phyloP scores from a whole-genome alignment of 108 stramenopile genomes.

The Nitzschia sp. region DNA sequence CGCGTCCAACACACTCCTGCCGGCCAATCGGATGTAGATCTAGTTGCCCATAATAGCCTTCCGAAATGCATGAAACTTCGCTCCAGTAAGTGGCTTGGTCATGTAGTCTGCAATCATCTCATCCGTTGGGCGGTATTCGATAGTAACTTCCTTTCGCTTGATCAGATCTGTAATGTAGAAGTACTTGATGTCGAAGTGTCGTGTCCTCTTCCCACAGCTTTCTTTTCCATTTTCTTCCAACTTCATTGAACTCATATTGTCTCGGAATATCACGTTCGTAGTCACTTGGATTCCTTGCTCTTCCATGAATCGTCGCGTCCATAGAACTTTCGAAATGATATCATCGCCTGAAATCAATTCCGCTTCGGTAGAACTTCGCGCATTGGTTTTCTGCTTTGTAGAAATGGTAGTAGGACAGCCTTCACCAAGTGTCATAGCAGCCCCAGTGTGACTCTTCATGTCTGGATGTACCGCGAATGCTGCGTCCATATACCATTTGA shows the following conservation, averaged over 20 bases:
- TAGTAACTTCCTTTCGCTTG: slow-evolving; percentile 6
- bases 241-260: slow-evolving; percentile 59
- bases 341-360: slow-evolving; percentile 52
- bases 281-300: slow-evolving; percentile 45
- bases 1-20: slow-evolving; percentile 42
- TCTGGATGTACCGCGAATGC: slow-evolving; percentile 52
- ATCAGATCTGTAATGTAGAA: slow-evolving; percentile 56
- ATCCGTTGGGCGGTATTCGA: slow-evolving; percentile 50
- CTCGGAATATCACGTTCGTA: slow-evolving; percentile 46
- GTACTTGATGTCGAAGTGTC: slow-evolving; percentile 51
- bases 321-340: slow-evolving; percentile 40
- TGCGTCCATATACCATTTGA: slow-evolving; percentile 58
- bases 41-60: slow-evolving; percentile 37
- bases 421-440: slow-evolving; percentile 39
- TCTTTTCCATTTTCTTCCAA: slow-evolving; percentile 50
- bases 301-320: slow-evolving; percentile 50
- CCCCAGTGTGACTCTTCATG: slow-evolving; percentile 52
- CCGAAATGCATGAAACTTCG: slow-evolving; percentile 36
- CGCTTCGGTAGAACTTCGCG: slow-evolving; percentile 50
- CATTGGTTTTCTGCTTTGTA: slow-evolving; percentile 36
- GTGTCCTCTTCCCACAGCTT: slow-evolving; percentile 46
- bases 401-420: slow-evolving; percentile 26
- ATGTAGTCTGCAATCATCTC: slow-evolving; percentile 59
- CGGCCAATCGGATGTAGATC: slow-evolving; percentile 6
- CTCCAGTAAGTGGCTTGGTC: slow-evolving; percentile 57